Conservation (phyloP, 2,329 filamentous ascomycete genomes). For the Remersonia thermophila region DNA sequence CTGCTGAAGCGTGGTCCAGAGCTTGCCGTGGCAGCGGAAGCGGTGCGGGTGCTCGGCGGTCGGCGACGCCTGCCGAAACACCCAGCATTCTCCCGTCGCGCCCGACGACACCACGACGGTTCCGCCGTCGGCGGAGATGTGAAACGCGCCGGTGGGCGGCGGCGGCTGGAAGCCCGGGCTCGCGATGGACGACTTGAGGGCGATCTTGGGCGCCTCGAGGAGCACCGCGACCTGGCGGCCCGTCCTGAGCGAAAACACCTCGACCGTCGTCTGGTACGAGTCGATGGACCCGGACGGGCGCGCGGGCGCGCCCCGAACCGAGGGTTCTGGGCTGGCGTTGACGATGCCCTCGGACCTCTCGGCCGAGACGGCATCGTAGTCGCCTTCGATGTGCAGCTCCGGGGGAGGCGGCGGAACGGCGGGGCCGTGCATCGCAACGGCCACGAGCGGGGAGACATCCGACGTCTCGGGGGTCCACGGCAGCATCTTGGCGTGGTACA, state of each 20-base stretch:
- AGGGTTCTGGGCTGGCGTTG: slow-evolving; percentile 28
- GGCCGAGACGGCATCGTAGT: slow-evolving; percentile 27
- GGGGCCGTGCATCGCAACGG: slow-evolving; percentile 69
- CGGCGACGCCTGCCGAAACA: slow-evolving; percentile 46
- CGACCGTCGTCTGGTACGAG: slow-evolving; percentile 74
- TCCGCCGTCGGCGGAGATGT: slow-evolving; percentile 58
- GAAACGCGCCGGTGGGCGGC: slow-evolving; percentile 58
- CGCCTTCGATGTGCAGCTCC: slow-evolving; percentile 24
- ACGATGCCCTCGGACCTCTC: slow-evolving; percentile 28
- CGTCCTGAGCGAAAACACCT: slow-evolving; percentile 76
- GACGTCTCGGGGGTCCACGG: slow-evolving; percentile 48
- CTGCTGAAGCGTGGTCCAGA: slow-evolving; percentile 79
- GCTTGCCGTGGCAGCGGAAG: slow-evolving; percentile 66
- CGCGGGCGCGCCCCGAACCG: slow-evolving; percentile 24
- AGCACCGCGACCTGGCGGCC: slow-evolving; percentile 60
- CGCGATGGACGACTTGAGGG: slow-evolving; percentile 44
- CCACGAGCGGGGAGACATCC: slow-evolving; percentile 59
- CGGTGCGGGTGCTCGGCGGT: slow-evolving; percentile 30
- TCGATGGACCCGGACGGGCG: slow-evolving; percentile 29
- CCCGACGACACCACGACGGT: slow-evolving; percentile 68
- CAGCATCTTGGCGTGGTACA: slow-evolving; percentile 72
- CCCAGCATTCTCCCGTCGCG: slow-evolving; percentile 73
- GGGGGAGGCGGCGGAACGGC: slow-evolving; percentile 34
- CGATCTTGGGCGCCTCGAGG: slow-evolving; percentile 53
- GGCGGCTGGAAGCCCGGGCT: slow-evolving; percentile 58